Percentiles rank a stretch among this genome's conserved stretches.
These are phyloP conservation scores for Chlorella sp. DNA, from an alignment of 139 green algal species.

Conservation along the genomic window DNA sequence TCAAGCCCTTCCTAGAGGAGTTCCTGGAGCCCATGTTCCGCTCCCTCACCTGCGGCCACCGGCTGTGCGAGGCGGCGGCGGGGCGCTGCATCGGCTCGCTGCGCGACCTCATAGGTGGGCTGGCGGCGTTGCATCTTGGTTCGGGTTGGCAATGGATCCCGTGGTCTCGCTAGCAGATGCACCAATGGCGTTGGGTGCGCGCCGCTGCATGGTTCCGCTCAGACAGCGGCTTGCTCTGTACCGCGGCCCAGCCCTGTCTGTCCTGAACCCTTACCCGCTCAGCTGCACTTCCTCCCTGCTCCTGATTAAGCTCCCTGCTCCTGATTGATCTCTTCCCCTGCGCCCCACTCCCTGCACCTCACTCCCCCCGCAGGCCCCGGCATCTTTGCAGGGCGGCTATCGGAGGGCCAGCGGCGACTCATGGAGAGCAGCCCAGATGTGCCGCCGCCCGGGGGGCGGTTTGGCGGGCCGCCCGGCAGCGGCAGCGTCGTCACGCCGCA, in stretches of 20 bases:
- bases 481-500: slow-evolving; percentile 24
- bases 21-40: slow-evolving; percentile 80
- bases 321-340: too few species aligned
- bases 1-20: slow-evolving; percentile 81
- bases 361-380: slow-evolving; percentile 25
- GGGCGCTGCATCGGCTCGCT: slow-evolving; percentile 58
- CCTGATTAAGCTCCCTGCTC: slow-evolving; percentile 55
- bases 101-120: slow-evolving; percentile 69
- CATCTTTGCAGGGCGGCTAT: slow-evolving; percentile 68
- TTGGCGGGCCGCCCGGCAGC: background rate
- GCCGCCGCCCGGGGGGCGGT: slow-evolving; percentile 35
- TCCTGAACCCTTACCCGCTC: too few species aligned
- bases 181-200: too few species aligned
- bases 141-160: too few species aligned
- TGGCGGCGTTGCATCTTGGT: too few species aligned
- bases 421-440: slow-evolving; percentile 51
- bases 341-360: background rate
- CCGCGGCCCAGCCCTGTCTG: too few species aligned
- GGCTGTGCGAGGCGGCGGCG: slow-evolving; percentile 72
- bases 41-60: slow-evolving; percentile 71
- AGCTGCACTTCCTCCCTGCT: background rate
- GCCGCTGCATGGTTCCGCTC: too few species aligned
- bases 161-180: too few species aligned
- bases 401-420: slow-evolving; percentile 49
- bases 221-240: too few species aligned